Conservation (phyloP, 768 basidiomycete genomes). For the Phanerochaete carnosa region DNA sequence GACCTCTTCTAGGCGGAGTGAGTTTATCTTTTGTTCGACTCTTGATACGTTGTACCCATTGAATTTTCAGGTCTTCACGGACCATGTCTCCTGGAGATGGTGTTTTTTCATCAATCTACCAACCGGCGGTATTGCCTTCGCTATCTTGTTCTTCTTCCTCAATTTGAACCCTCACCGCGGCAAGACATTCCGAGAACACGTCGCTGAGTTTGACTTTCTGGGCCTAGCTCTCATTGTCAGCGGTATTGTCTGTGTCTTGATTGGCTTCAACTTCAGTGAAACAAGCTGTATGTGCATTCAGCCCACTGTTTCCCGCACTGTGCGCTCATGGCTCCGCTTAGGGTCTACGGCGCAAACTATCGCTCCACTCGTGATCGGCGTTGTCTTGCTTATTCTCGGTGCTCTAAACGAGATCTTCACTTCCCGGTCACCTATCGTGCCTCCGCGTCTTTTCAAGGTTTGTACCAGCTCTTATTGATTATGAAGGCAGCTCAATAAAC, state of each 20-base stretch:
- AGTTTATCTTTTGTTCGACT: constrained; percentile 23
- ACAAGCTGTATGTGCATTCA: constrained; percentile 48
- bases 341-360: constrained; percentile 64
- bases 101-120: constrained; percentile 83
- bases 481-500: background rate
- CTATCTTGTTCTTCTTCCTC: constrained; percentile 66
- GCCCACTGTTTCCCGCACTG: no score
- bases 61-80: constrained; percentile 50
- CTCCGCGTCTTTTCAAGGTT: constrained; percentile 72
- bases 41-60: background rate
- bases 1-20: constrained; percentile 82
- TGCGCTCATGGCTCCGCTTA: constrained; percentile 23
- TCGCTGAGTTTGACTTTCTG: constrained; percentile 67
- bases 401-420: constrained; percentile 61
- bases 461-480: background rate
- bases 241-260: constrained; percentile 64
- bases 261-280: constrained; percentile 74
- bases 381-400: constrained; percentile 46
- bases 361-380: constrained; percentile 56
- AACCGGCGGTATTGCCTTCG: constrained; percentile 64
- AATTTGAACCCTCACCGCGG: constrained; percentile 75
- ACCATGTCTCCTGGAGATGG: constrained; percentile 83
- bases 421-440: constrained; percentile 64
- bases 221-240: constrained; percentile 61
- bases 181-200: constrained; percentile 53